Conservation (phyloP, 192 early-diverging fungal genomes). For the Funneliformis geosporum region DNA sequence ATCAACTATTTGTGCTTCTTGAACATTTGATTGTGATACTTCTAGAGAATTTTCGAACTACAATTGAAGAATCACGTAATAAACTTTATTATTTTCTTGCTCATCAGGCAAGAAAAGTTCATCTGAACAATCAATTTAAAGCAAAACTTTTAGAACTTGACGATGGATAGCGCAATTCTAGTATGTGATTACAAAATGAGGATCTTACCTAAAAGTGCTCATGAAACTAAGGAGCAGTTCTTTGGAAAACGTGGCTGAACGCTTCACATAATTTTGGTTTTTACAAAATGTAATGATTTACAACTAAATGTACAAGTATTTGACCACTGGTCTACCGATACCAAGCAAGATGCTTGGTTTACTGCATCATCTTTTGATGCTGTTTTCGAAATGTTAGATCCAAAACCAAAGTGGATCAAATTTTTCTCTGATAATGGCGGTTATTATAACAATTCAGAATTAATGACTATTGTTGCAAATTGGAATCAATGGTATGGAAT, state of each 20-base stretch:
- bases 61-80: background rate
- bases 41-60: background rate
- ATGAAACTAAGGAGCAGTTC: background rate
- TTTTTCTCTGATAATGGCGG: too few relatives aligned
- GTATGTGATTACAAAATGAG: slow-evolving; percentile 1
- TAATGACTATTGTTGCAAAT: background rate
- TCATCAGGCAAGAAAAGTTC: background rate
- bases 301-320: too few relatives aligned
- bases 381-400: too few relatives aligned
- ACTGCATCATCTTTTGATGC: too few relatives aligned
- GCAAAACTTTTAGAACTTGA: too few relatives aligned
- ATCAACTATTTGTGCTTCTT: background rate
- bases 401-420: too few relatives aligned
- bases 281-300: background rate
- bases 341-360: too few relatives aligned
- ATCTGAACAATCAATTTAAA: background rate
- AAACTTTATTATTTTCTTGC: slow-evolving; percentile 6
- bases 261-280: background rate
- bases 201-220: background rate
- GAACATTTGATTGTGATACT: background rate
- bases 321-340: too few relatives aligned
- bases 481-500: background rate
- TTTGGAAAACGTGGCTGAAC: background rate
- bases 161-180: background rate
- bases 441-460: background rate